Evolutionary conservation across 768 basidiomycete genomes (phyloP).

Genomic region (Suillus paluster): DNA sequence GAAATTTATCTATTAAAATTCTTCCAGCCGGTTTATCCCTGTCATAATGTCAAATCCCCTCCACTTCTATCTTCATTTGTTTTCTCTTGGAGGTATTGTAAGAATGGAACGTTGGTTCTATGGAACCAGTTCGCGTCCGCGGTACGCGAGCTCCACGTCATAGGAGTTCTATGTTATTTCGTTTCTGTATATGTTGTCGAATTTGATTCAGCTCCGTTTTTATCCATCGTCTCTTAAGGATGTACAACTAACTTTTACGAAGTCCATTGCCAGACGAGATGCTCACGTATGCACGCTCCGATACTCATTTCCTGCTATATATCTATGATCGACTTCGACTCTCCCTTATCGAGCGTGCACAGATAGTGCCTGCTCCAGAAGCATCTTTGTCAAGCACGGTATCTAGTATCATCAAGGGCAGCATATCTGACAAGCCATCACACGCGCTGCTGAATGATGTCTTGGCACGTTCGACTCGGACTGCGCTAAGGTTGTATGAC

Average conservation of each 20-base stretch:
- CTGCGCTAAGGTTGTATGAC: slow-evolving; percentile 72
- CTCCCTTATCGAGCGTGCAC: slow-evolving; percentile 77
- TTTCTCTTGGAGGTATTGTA: neutral
- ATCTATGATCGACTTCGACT: slow-evolving; percentile 92
- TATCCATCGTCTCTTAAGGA: neutral
- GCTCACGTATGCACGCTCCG: slow-evolving; percentile 91
- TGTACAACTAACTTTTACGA: neutral
- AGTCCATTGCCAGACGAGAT: slow-evolving; percentile 88
- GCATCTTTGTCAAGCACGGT: slow-evolving; percentile 30
- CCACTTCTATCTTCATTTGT: neutral
- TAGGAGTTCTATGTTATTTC: neutral
- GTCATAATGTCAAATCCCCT: neutral
- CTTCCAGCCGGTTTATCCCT: neutral
- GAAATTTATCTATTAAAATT: neutral
- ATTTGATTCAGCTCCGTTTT: neutral
- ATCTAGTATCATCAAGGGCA: slow-evolving; percentile 25
- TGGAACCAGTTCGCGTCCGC: neutral
- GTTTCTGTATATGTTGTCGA: neutral
- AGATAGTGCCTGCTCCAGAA: slow-evolving; percentile 41
- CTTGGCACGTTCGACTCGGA: slow-evolving; percentile 74
- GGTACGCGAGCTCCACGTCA: neutral
- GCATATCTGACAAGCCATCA: slow-evolving; percentile 23
- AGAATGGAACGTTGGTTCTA: neutral
- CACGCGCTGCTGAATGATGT: slow-evolving; percentile 62
- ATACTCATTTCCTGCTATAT: slow-evolving; percentile 94